These are phyloP conservation scores for Neohortaea acidophila DNA, from an alignment of 495 filamentous ascomycete genomes.

Conservation along the genomic window DNA sequence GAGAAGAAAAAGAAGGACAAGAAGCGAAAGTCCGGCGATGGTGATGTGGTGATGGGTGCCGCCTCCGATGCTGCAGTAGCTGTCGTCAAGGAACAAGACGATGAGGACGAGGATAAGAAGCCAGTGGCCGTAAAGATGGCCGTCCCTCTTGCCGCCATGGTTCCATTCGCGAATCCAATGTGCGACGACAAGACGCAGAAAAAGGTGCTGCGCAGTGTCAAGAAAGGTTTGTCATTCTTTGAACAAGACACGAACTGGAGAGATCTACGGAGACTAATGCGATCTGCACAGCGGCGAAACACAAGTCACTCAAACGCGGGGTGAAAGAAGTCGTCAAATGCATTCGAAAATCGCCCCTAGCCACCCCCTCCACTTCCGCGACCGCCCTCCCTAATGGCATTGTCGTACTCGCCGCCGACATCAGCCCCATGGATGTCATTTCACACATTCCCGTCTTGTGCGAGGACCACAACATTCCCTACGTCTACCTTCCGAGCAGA, in stretches of 20 bases:
- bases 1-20: slow-evolving; percentile 56
- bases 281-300: slow-evolving; percentile 57
- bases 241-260: not conserved
- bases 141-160: slow-evolving; percentile 50
- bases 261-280: too few species aligned
- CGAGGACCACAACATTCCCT: slow-evolving; percentile 91
- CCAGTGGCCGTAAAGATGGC: slow-evolving; percentile 4
- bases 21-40: slow-evolving; percentile 11
- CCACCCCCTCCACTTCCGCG: slow-evolving; percentile 30
- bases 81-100: slow-evolving; percentile 8
- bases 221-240: slow-evolving; percentile 79
- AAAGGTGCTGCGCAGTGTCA: slow-evolving; percentile 84
- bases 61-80: not conserved
- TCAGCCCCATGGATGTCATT: slow-evolving; percentile 94
- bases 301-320: slow-evolving; percentile 86
- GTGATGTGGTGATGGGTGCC: slow-evolving; percentile 2
- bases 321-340: slow-evolving; percentile 98
- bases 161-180: slow-evolving; percentile 86
- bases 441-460: slow-evolving; percentile 92
- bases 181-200: slow-evolving; percentile 81
- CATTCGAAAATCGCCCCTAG: slow-evolving; percentile 67
- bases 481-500: slow-evolving; percentile 75
- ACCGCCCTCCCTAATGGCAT: slow-evolving; percentile 44
- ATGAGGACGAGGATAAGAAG: slow-evolving; percentile 5
- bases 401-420: slow-evolving; percentile 87